These are phyloP conservation scores for Pseudogymnoascus sp. DNA, from an alignment of 2,329 filamentous ascomycete genomes.

Conservation along the genomic window DNA sequence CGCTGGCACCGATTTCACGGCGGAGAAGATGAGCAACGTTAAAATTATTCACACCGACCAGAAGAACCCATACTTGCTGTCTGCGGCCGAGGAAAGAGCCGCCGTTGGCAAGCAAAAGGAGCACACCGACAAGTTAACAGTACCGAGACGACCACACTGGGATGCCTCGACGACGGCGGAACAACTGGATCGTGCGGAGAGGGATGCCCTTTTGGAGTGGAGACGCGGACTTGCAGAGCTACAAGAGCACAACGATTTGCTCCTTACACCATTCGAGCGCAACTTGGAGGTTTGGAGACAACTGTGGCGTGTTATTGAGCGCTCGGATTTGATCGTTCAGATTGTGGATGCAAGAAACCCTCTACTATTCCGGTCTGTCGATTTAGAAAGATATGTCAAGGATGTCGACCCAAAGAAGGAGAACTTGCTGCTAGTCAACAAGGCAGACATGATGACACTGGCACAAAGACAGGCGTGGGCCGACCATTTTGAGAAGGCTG, in stretches of 20 bases:
- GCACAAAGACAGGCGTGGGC: slow-evolving; percentile 80
- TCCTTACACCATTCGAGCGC: slow-evolving; percentile 96
- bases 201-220: slow-evolving; percentile 78
- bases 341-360: slow-evolving; percentile 97
- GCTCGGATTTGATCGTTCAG: slow-evolving; percentile 91
- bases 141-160: slow-evolving; percentile 85
- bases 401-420: slow-evolving; percentile 81
- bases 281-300: slow-evolving; percentile 98
- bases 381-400: slow-evolving; percentile 90
- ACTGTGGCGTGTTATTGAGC: slow-evolving; percentile 94
- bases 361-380: slow-evolving; percentile 85
- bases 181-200: slow-evolving; percentile 71
- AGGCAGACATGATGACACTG: slow-evolving; percentile 96
- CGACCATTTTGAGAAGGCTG: slow-evolving; percentile 68
- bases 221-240: slow-evolving; percentile 82
- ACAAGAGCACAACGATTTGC: slow-evolving; percentile 84
- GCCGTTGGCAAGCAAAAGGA: slow-evolving; percentile 73
- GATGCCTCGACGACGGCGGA: slow-evolving; percentile 74
- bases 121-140: slow-evolving; percentile 72
- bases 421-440: slow-evolving; percentile 91
- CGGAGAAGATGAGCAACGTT: slow-evolving; percentile 97
- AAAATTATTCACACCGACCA: slow-evolving; percentile 98
- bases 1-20: slow-evolving; percentile 97
- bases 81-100: slow-evolving; percentile 71
- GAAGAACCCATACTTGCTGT: slow-evolving; percentile 88